Evolutionary conservation across 176 grass and related monocot species (phyloP), one percentile per base, ranked within the genome.

Genomic region (Hsuehochloa calcarea): DNA sequence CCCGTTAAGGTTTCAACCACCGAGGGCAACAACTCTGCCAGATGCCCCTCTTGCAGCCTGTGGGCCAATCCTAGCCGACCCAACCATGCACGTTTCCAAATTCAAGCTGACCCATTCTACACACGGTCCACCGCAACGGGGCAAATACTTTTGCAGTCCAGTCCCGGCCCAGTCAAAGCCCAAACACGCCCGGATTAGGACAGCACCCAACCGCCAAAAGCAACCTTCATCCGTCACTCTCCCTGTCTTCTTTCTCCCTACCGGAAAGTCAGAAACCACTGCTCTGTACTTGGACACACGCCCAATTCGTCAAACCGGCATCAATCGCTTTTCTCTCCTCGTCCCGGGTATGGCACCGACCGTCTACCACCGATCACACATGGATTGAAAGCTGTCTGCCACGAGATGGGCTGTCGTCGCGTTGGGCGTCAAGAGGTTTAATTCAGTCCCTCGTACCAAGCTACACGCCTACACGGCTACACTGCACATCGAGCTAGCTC

Each of bases 341-440:
- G 61, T 45, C 44, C 11, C 12, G 56, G 26, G 55, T 56, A 82
- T 38, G 56, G 81, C 69, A 63, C 27, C 54, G 6, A 31, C 54
- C 78, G 43, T 38, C 78, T 26, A 15, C 77, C 7, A 37, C 62
- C 25, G 41, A 29, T 25, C 62, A 56, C 54, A 20, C 72, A 22
- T 8, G 45, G 37, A 43, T 70, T 50, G 74, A 85, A 47, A 61
- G n/a, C 25, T 82, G 80, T 63, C 81, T 34, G 68, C 80, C 69
- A 45, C 39, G 23, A 58, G 8, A 83, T 29, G 56, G 69, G 37
- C 72, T 65, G 72, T 56, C 72, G 0, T 5, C 4, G 31, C n/a
- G 14, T 40, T n/a, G 68, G 40, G 67, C 20, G 79, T 44, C 50
- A 69, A 15, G 4, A 22, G 63, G 20, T 52, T 31, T 17, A 2